Evolutionary conservation across 2,329 filamentous ascomycete genomes (phyloP).

Genomic region (Colletotrichum limetticola): DNA sequence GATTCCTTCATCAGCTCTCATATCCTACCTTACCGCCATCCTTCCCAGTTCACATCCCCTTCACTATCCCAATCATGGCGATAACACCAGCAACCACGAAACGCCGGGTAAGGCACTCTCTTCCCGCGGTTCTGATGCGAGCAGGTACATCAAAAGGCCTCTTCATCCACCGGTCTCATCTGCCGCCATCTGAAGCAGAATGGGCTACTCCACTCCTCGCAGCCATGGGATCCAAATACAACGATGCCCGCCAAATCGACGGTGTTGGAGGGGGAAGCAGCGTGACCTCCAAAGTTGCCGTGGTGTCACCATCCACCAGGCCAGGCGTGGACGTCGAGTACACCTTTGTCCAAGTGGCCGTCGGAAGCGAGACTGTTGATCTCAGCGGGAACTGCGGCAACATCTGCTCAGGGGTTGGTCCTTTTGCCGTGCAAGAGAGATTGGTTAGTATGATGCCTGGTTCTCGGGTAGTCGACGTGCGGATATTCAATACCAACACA

Average conservation of each 20-base stretch:
- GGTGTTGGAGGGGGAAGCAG: slow-evolving; percentile 71
- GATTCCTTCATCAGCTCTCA: not conserved
- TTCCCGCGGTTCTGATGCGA: slow-evolving; percentile 68
- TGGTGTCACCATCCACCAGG: slow-evolving; percentile 55
- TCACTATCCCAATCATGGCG: slow-evolving; percentile 12
- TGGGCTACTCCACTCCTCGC: slow-evolving; percentile 65
- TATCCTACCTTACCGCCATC: not conserved
- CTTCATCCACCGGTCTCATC: slow-evolving; percentile 64
- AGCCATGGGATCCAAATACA: slow-evolving; percentile 65
- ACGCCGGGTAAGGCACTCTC: slow-evolving; percentile 34
- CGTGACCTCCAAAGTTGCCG: slow-evolving; percentile 70
- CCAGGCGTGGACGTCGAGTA: slow-evolving; percentile 67
- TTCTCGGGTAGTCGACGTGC: slow-evolving; percentile 34
- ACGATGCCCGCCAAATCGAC: slow-evolving; percentile 68
- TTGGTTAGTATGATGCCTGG: slow-evolving; percentile 42
- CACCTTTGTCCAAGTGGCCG: slow-evolving; percentile 70
- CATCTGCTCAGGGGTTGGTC: slow-evolving; percentile 69
- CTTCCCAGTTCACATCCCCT: not conserved
- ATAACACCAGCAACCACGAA: slow-evolving; percentile 5
- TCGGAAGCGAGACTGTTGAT: slow-evolving; percentile 65
- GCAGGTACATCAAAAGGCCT: slow-evolving; percentile 72
- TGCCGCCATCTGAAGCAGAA: slow-evolving; percentile 56
- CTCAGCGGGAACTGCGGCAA: slow-evolving; percentile 72
- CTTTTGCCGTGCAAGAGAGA: slow-evolving; percentile 67
- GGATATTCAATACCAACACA: slow-evolving; percentile 73